Evolutionary conservation across 176 grass and related monocot species (phyloP).

Genomic region (Musa acuminata): DNA sequence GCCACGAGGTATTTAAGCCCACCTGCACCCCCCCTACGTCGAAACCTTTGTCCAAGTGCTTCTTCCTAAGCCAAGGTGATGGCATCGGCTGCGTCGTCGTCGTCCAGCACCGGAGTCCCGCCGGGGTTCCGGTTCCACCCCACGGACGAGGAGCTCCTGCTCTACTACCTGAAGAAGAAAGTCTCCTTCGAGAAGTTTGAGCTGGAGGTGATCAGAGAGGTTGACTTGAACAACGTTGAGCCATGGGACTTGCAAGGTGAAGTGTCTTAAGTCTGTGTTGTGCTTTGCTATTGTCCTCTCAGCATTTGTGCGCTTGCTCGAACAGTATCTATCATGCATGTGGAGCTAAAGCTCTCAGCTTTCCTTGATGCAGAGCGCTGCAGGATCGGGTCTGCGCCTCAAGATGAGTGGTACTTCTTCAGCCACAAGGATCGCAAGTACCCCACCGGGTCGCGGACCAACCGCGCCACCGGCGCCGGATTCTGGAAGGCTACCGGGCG

Average conservation of each 20-base stretch:
- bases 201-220: slow-evolving; percentile 85
- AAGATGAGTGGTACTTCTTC: slow-evolving; percentile 99
- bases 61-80: slow-evolving; percentile 14
- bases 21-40: neutral
- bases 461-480: slow-evolving; percentile 69
- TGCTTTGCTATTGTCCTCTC: too few species aligned
- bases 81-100: slow-evolving; percentile 48
- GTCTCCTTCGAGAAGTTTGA: slow-evolving; percentile 86
- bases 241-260: slow-evolving; percentile 98
- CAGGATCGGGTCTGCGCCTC: slow-evolving; percentile 69
- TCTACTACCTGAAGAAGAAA: slow-evolving; percentile 99
- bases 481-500: slow-evolving; percentile 98
- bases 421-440: slow-evolving; percentile 99
- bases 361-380: slow-evolving; percentile 51
- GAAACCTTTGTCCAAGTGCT: neutral
- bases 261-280: too few species aligned
- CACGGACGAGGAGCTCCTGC: slow-evolving; percentile 88
- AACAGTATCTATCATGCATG: too few species aligned
- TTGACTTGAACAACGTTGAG: slow-evolving; percentile 98
- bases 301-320: too few species aligned
- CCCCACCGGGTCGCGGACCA: slow-evolving; percentile 89
- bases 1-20: slow-evolving; percentile 4
- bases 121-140: slow-evolving; percentile 98
- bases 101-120: slow-evolving; percentile 67
- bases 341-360: too few species aligned